These are phyloP conservation scores for Sanghuangporus baumii DNA, from an alignment of 1,284 basidiomycete species.

Conservation along the genomic window DNA sequence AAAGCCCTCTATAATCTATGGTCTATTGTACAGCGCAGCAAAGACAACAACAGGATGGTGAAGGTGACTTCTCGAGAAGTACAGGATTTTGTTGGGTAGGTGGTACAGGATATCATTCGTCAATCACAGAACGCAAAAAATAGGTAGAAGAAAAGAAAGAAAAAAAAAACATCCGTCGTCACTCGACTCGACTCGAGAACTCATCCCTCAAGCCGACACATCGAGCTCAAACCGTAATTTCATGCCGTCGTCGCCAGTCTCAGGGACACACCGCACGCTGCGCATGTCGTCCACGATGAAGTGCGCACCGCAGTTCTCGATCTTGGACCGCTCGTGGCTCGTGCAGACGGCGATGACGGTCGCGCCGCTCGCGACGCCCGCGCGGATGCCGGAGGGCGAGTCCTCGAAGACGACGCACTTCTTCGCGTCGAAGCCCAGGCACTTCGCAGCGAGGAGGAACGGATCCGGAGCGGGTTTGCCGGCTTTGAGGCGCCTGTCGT, in stretches of 20 bases:
- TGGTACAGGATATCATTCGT: background rate
- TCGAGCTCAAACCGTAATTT: constrained; percentile 32
- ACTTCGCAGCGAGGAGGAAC: constrained; percentile 69
- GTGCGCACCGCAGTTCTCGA: constrained; percentile 63
- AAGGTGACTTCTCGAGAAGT: background rate
- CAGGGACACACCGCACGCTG: constrained; percentile 27
- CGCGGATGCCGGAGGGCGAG: constrained; percentile 68
- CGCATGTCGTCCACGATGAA: constrained; percentile 49
- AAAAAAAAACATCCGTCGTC: background rate
- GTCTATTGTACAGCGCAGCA: too few species aligned
- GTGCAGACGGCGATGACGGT: constrained; percentile 76
- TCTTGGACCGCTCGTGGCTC: constrained; percentile 50
- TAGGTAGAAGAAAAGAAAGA: background rate
- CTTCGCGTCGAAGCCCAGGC: constrained; percentile 56
- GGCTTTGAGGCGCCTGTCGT: constrained; percentile 43
- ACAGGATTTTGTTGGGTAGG: background rate
- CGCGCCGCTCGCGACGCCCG: constrained; percentile 67
- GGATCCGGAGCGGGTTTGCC: constrained; percentile 65
- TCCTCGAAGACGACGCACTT: constrained; percentile 72
- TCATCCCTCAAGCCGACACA: background rate
- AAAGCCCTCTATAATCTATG: too few species aligned
- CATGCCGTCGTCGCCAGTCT: constrained; percentile 31
- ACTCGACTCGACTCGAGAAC: background rate
- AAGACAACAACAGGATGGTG: background rate
- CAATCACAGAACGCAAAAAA: background rate